Evolutionary conservation across 1,284 basidiomycete genomes (phyloP).

Genomic region (Cerrena zonata): DNA sequence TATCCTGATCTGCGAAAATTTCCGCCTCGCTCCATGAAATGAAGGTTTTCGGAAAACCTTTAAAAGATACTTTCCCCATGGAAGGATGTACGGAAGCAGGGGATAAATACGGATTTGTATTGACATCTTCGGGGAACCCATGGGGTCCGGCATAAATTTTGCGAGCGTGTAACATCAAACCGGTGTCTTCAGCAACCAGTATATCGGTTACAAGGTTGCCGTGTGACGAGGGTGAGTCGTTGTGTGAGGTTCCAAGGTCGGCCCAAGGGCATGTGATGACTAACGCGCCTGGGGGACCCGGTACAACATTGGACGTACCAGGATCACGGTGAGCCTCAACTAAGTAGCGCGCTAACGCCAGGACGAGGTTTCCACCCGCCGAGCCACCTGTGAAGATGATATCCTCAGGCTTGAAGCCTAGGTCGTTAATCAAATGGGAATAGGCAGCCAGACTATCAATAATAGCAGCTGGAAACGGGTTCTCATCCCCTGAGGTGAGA

Average conservation of each 20-base stretch:
- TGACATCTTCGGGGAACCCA: constrained; percentile 3
- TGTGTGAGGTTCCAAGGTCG: constrained; percentile 33
- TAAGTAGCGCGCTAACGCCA: constrained; percentile 41
- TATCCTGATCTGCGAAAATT: constrained; percentile 28
- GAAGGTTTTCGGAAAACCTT: constrained; percentile 31
- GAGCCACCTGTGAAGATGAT: constrained; percentile 57
- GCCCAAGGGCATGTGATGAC: constrained; percentile 44
- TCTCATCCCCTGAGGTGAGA: constrained; percentile 22
- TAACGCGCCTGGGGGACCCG: constrained; percentile 30
- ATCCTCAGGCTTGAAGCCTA: constrained; percentile 40
- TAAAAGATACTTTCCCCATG: constrained; percentile 20
- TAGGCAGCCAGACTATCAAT: constrained; percentile 52
- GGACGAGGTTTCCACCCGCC: constrained; percentile 55
- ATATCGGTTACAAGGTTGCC: constrained; percentile 7
- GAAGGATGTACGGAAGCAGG: constrained; percentile 14
- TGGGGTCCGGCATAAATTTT: constrained; percentile 4
- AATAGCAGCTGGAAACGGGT: constrained; percentile 48
- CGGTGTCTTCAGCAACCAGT: not conserved
- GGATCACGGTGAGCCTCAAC: constrained; percentile 21
- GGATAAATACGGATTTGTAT: constrained; percentile 24
- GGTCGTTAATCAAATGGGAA: constrained; percentile 39
- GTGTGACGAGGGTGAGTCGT: constrained; percentile 18
- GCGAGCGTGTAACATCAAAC: not conserved
- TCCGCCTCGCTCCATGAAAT: constrained; percentile 32
- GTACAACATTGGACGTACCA: constrained; percentile 15